Base-by-base conservation (phyloP, 2,329 filamentous ascomycete genomes). In the Verticillium dahliae region DNA sequence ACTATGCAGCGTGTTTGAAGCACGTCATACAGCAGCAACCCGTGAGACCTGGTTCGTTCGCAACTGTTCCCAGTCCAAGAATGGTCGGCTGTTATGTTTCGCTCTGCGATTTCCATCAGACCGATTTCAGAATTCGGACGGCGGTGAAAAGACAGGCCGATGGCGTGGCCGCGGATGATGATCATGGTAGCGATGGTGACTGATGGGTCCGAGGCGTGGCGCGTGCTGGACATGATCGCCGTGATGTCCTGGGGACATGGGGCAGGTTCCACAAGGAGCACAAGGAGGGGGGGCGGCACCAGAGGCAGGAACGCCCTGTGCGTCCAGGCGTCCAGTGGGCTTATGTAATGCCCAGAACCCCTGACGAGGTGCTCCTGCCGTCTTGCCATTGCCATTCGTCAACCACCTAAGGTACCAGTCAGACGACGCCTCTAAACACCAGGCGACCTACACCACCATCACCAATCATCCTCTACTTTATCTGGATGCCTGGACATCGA, bases 401-500 rank as follows among this genome's bases (percentile, higher is more conserved):
- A n/a, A 11, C 45, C 18, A 22, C 18, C 18, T 22, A 22, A 22
- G 18, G 18, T 22, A 22, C 18, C 18, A 52, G 7, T 18, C 15
- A 11, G 10, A 22, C 11, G 10, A 9, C 7, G 9, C 7, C 18
- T 22, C 15, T 2, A 22, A 52, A n/a, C 45, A 22, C 45, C n/a
- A 52, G 27, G 27, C 27, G 4, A 31, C 27, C 27, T 31, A 10
- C 18, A 11, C n/a, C n/a, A 52, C 35, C 35, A 27, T 22, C 45
- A 58, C 73, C 73, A 74, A 72, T 71, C 61, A 70, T 15, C 60
- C 62, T 41, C 31, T 34, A 27, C 64, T 10, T 65, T 71, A 73
- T 73, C 60, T 65, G 63, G 70, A 70, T 74, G 71, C 72, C 73
- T 74, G 59, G 56, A 65, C 65, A 61, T 61, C 63, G 18, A 27